Evolutionary conservation across 768 basidiomycete species (phyloP), one percentile per base, ranked within the genome.

Genomic region (Hygrocybe punicea): DNA sequence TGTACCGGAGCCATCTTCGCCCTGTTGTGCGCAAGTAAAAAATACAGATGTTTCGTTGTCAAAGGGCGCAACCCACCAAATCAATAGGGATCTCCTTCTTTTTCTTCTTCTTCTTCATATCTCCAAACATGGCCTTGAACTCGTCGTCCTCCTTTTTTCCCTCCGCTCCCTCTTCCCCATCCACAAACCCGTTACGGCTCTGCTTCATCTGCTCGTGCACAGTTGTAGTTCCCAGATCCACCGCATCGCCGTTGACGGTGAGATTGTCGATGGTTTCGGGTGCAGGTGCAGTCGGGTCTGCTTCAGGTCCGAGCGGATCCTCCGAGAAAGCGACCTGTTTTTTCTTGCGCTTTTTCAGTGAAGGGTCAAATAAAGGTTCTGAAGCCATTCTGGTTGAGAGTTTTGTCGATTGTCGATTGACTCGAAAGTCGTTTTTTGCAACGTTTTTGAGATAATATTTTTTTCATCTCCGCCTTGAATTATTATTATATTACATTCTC

Each of bases 41-140:
- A 44, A 44, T 49, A 49, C 37, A 9, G 39, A 48, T 42, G 52
- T 55, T 59, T n/a, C 57, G 45, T 37, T 45, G 54, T 6, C 36
- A 10, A 56, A 17, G 25, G 19, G 47, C n/a, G 35, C 13, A 67
- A 76, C 87, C 61, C 68, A 89, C 89, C 58, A 91, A 73, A 71
- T 91, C 89, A 69, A 91, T 80, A 4, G 89, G 90, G 57, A 93
- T 89, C 56, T 92, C 91, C 71, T 91, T 93, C 79, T 89, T 91
- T 78, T 93, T 93, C 77, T 92, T 93, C 73, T 92, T 93, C 81
- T 89, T 93, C 81, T 91, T 93, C 69, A 91, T 67, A 68, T 91
- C 91, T 2, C 87, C 89, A 67, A 93, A 93, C 86, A 92, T 89
- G 46, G 87, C 81, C 69, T 89, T 88, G 71, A 84, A 78, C 36